phyloP scores from a whole-genome alignment of 192 early-diverging fungal species.

The Entrophospora sp. region DNA sequence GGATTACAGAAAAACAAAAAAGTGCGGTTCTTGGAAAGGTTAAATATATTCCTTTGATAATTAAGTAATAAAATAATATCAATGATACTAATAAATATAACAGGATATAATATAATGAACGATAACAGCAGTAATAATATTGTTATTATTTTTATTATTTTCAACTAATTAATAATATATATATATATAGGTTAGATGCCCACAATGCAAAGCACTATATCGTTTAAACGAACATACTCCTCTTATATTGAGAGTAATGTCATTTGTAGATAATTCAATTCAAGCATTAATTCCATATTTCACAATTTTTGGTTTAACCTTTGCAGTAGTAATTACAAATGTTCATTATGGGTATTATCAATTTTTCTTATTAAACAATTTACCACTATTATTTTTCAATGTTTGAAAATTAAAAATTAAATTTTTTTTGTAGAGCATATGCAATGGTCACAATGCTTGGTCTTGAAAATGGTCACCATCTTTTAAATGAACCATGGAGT shows the following conservation, averaged over 20 bases:
- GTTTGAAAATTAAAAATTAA: not conserved
- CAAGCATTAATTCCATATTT: conserved; percentile 56
- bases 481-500: conserved; percentile 51
- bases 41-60: too few relatives aligned
- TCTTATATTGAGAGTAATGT: conserved; percentile 38
- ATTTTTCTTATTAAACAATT: not conserved
- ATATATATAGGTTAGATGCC: conserved; percentile 50
- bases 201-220: conserved; percentile 60
- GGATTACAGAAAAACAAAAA: conserved; percentile 65
- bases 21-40: conserved; percentile 38
- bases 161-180: not conserved
- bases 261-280: conserved; percentile 40
- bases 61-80: not conserved
- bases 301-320: conserved; percentile 49
- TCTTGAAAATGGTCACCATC: conserved; percentile 44
- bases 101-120: not conserved
- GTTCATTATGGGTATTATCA: conserved; percentile 66
- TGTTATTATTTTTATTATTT: not conserved
- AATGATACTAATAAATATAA: not conserved
- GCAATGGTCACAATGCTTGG: conserved; percentile 62
- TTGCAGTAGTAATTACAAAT: conserved; percentile 51
- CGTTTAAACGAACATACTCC: conserved; percentile 48
- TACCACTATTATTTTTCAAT: not conserved
- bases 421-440: conserved; percentile 37
- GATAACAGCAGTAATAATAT: not conserved